Evolutionary conservation across 768 basidiomycete species (phyloP).

Genomic region (Tricholoma furcatifolium): DNA sequence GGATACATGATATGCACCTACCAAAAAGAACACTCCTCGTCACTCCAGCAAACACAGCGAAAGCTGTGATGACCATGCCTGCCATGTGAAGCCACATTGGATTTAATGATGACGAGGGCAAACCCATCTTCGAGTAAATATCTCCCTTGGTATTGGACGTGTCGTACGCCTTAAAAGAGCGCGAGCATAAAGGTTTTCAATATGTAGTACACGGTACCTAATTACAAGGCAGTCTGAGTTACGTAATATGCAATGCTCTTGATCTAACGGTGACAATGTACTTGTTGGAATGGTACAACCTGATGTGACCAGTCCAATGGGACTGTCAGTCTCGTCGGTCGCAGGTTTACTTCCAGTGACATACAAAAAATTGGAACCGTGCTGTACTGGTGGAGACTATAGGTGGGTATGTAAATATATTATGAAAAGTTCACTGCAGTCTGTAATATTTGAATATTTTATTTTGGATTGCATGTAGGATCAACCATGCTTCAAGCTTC

Average conservation of each 20-base stretch:
- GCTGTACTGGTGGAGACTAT: background rate
- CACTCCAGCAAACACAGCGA: constrained; percentile 40
- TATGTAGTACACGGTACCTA: background rate
- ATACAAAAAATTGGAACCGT: too few relatives aligned
- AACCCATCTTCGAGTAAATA: constrained; percentile 10
- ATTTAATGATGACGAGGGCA: constrained; percentile 27
- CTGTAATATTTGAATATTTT: too few relatives aligned
- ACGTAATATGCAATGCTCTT: constrained; percentile 6
- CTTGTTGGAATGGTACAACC: too few relatives aligned
- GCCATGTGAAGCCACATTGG: constrained; percentile 45
- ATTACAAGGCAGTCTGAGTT: background rate
- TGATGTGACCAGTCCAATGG: too few relatives aligned
- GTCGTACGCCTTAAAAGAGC: background rate
- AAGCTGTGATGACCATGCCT: constrained; percentile 30
- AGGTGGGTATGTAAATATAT: background rate
- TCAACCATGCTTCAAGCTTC: too few relatives aligned
- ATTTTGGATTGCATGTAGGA: too few relatives aligned
- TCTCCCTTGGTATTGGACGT: background rate
- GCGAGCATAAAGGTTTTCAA: background rate
- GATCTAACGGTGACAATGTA: too few relatives aligned
- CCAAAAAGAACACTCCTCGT: constrained; percentile 32
- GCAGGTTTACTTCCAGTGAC: too few relatives aligned
- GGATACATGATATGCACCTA: constrained; percentile 5
- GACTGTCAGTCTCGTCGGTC: too few relatives aligned
- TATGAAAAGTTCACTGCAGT: background rate